Conservation (phyloP, 768 basidiomycete genomes). For the Pleurotus ostreatus region DNA sequence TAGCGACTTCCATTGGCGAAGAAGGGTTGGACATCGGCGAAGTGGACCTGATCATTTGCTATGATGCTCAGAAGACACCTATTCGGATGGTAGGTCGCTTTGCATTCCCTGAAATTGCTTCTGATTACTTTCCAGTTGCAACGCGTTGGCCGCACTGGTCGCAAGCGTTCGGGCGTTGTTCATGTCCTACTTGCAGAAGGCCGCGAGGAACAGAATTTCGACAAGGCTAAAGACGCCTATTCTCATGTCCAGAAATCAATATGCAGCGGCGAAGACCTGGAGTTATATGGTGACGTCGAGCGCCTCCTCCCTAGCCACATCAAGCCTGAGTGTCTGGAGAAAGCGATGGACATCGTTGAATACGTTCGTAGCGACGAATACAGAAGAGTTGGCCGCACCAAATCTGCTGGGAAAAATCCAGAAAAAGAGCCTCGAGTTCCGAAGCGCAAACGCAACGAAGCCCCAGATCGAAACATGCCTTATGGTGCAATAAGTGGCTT, state of each 20-base stretch:
- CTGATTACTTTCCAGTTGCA: conserved; percentile 61
- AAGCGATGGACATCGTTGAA: conserved; percentile 77
- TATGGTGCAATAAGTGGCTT: conserved; percentile 68
- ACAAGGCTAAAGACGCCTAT: conserved; percentile 82
- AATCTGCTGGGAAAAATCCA: conserved; percentile 26
- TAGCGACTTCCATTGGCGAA: conserved; percentile 96
- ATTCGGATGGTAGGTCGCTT: conserved; percentile 79
- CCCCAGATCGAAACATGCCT: conserved; percentile 69
- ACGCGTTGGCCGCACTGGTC: conserved; percentile 92
- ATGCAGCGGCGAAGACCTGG: conserved; percentile 78
- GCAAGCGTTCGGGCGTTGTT: conserved; percentile 86
- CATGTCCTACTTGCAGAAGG: conserved; percentile 88
- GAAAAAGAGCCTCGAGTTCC: conserved; percentile 28
- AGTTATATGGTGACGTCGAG: conserved; percentile 90
- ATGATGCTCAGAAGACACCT: conserved; percentile 93
- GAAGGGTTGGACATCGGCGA: conserved; percentile 98
- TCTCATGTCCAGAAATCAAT: conserved; percentile 87
- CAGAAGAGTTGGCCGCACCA: conserved; percentile 23
- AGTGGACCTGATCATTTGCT: conserved; percentile 93
- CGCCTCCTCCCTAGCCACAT: conserved; percentile 77
- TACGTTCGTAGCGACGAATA: conserved; percentile 49
- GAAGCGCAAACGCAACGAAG: conserved; percentile 72
- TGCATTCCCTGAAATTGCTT: conserved; percentile 3
- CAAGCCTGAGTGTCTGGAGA: conserved; percentile 76
- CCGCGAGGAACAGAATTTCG: conserved; percentile 88